A percentile compares a stretch with the other conserved stretches of the same genome.
phyloP scores from a whole-genome alignment of 306 rosid genomes.

The Cicer cuneatum region DNA sequence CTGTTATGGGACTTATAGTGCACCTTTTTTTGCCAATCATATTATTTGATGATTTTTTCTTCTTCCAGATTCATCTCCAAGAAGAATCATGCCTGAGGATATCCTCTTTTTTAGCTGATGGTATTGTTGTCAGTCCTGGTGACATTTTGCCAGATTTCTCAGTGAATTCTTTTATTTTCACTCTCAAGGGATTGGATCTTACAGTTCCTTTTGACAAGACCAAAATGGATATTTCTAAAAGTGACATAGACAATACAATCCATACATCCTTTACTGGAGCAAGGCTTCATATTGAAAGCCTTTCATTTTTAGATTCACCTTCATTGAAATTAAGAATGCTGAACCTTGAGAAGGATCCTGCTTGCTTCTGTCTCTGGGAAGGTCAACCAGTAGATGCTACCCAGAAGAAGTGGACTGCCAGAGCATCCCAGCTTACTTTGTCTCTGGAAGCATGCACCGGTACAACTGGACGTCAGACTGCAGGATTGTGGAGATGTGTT shows the following conservation, averaged over 20 bases:
- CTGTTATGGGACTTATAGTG: constrained; percentile 9
- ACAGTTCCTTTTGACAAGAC: constrained; percentile 72
- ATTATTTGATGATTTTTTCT: constrained; percentile 35
- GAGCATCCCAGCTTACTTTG: constrained; percentile 74
- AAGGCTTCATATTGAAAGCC: constrained; percentile 76
- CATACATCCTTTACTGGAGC: constrained; percentile 81
- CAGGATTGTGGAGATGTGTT: constrained; percentile 87
- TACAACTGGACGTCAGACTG: constrained; percentile 50
- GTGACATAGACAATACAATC: constrained; percentile 47
- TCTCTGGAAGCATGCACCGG: constrained; percentile 69
- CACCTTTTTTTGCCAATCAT: constrained; percentile 20
- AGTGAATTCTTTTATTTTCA: constrained; percentile 69
- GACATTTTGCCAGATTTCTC: constrained; percentile 87
- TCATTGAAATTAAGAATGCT: constrained; percentile 63
- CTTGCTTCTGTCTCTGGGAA: constrained; percentile 95
- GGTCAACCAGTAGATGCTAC: constrained; percentile 89
- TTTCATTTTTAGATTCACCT: constrained; percentile 73
- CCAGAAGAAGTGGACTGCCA: constrained; percentile 80
- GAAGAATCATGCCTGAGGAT: constrained; percentile 94
- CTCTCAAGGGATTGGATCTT: constrained; percentile 73
- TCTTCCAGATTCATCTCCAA: constrained; percentile 81
- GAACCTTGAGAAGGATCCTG: constrained; percentile 92
- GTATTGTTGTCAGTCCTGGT: constrained; percentile 80
- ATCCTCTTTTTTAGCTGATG: constrained; percentile 89
- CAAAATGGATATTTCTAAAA: constrained; percentile 53